Evolutionary conservation across 2,329 filamentous ascomycete genomes (phyloP).

Genomic region (Zasmidium citrigriseum): DNA sequence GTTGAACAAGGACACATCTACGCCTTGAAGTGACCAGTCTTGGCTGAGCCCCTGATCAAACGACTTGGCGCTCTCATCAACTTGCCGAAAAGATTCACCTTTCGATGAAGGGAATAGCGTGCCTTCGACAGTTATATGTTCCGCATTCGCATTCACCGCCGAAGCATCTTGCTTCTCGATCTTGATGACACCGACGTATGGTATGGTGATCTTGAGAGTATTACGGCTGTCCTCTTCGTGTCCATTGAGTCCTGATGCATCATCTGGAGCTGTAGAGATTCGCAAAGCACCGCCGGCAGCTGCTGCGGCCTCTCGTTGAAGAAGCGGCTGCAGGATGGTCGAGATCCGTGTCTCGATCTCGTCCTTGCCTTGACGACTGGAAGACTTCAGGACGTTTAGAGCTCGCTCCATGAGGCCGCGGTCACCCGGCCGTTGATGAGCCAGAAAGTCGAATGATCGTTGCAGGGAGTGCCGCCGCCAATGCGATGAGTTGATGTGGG

Average conservation of each 20-base stretch:
- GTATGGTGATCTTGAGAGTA: not conserved
- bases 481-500: not conserved
- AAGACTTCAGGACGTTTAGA: not conserved
- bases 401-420: not conserved
- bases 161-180: not conserved
- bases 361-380: not conserved
- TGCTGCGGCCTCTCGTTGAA: not conserved
- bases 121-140: too few relatives aligned
- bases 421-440: conserved; percentile 3
- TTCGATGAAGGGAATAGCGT: too few relatives aligned
- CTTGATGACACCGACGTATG: conserved; percentile 1
- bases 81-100: too few relatives aligned
- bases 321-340: not conserved
- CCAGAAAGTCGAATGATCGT: not conserved
- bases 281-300: not conserved
- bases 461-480: not conserved
- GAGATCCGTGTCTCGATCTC: not conserved
- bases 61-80: not conserved
- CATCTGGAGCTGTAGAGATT: not conserved
- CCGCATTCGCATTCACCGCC: too few relatives aligned
- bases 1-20: conserved; percentile 1
- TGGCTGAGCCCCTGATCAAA: not conserved
- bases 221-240: not conserved
- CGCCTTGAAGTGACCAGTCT: conserved; percentile 1
- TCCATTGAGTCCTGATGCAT: too few relatives aligned